Base-by-base conservation (phyloP, 2,329 filamentous ascomycete species). In the Kalmusia sp. region DNA sequence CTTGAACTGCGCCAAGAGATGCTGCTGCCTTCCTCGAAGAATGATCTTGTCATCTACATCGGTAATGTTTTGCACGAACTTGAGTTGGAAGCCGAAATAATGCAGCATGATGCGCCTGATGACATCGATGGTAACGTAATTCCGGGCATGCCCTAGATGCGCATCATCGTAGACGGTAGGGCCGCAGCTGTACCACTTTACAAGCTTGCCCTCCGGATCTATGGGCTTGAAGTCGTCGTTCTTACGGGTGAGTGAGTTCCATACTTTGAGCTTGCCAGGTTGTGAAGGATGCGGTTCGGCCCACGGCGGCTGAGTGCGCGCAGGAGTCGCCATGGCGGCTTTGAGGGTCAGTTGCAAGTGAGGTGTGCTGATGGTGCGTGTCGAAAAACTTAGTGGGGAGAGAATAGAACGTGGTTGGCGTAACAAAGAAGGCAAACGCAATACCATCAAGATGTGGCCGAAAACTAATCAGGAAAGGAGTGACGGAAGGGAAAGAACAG, bases 21-120 rank as follows among this genome's bases (percentile, higher is more conserved):
- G 85, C 68, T 95, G 88, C 76, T 95, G 87, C 67, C 93, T 82
- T 12, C 89, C 85, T 50, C 83, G 79, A 12, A 87, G 71, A 57
- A 87, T 87, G 65, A 87, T 90, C 80, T 87, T 75, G 62, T 76
- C 73, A 31, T 76, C 72, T 4, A 77, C 70, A 55, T 76, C 92
- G 24, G 92, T 96, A 58, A 95, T 92, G 77, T 96, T 96, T 88
- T 96, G 95, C 61, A 96, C 90, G 77, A 96, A 96, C 55, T 87
- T 86, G 61, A 96, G 85, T 35, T 92, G 80, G 73, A 90, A 95
- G 56, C 86, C 85, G 72, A 96, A 96, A 76, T 95, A 93, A 73
- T 93, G 87, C 67, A 84, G 81, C 74, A 96, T 77, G 64, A 39
- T 12, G n/a, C 37, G 37, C 22, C 38, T 25, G 9, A 41, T 8